Evolutionary conservation across 2,329 filamentous ascomycete genomes (phyloP).

Genomic region (Pyrenochaeta sp.): DNA sequence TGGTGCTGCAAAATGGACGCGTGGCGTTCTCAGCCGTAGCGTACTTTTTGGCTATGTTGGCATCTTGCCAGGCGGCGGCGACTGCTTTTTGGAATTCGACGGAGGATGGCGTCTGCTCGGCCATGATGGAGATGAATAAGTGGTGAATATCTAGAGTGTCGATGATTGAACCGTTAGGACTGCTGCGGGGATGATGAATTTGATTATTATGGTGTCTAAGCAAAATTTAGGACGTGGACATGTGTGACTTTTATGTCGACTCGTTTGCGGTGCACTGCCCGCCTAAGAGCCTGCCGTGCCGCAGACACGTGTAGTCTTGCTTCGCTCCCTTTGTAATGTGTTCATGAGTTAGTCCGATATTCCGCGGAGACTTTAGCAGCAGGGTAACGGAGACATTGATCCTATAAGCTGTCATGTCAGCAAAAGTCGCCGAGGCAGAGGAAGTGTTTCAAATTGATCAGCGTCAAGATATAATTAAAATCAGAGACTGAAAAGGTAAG

Average conservation of each 20-base stretch:
- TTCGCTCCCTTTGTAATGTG: too few species aligned
- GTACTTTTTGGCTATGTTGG: conserved; percentile 26
- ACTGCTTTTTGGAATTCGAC: background rate
- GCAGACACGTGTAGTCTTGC: too few species aligned
- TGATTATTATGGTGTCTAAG: background rate
- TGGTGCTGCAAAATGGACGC: conserved; percentile 20
- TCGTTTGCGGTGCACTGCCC: too few species aligned
- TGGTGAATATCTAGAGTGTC: too few species aligned
- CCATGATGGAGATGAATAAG: background rate
- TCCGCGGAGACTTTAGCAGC: background rate
- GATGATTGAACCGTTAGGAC: too few species aligned
- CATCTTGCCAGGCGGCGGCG: conserved; percentile 6
- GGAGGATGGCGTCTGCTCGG: background rate
- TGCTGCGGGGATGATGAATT: too few species aligned
- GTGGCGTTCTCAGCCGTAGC: conserved; percentile 29
- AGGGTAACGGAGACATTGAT: conserved; percentile 6
- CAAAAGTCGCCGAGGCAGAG: conserved; percentile 2
- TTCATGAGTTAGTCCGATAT: too few species aligned
- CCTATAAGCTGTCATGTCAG: background rate
- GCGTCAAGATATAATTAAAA: too few species aligned
- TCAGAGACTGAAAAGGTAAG: too few species aligned
- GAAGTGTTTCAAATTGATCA: too few species aligned
- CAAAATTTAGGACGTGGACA: background rate
- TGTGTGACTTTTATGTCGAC: too few species aligned
- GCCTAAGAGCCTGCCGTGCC: too few species aligned